Evolutionary conservation across 768 basidiomycete genomes (phyloP), one percentile per base, ranked within the genome.

Genomic region (Cystobasidiopsis lactophilus): DNA sequence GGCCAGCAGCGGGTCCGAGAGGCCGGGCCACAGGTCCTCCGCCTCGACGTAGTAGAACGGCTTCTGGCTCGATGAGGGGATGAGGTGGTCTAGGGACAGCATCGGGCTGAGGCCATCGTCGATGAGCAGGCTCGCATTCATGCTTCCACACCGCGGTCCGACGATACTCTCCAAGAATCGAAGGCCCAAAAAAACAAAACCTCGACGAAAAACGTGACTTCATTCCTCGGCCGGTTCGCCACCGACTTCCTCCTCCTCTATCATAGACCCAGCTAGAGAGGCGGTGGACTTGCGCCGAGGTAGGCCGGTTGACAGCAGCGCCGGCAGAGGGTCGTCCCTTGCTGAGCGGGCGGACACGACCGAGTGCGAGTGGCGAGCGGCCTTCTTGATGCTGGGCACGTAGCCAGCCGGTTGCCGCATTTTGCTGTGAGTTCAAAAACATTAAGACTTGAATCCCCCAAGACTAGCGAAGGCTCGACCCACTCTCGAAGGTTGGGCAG

Each of bases 1-100:
- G 18, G 83, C 74, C 24, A 89, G 69, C 57, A 73, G 58, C 55
- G 76, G 70, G 69, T 96, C 91, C 1, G 80, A 72, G 48, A 89
- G 56, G 31, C 69, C 65, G 5, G 74, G 67, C 27, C 88, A 45
- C 46, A 72, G 53, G 2, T 65, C 63, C 5, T 63, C 54, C 1
- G 61, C 52, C 10, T 58, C 40, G 9, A 65, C 60, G 55, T 69
- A 64, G 64, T 73, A 73, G 61, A 68, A 59, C 1, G 72, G 71
- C 38, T 59, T 62, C 23, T 56, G 46, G n/a, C 59, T 38, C 24
- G 33, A 27, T 3, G 49, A n/a, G 10, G 44, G 23, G 19, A 56
- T 19, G 3, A 55, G 23, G 30, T 39, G 10, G 18, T 52, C 43
- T 37, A 54, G 52, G 18, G 55, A 41, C 3, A 41, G 33, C n/a